phyloP scores from a whole-genome alignment of 2,329 filamentous ascomycete species.

The Aspergillus sp. region DNA sequence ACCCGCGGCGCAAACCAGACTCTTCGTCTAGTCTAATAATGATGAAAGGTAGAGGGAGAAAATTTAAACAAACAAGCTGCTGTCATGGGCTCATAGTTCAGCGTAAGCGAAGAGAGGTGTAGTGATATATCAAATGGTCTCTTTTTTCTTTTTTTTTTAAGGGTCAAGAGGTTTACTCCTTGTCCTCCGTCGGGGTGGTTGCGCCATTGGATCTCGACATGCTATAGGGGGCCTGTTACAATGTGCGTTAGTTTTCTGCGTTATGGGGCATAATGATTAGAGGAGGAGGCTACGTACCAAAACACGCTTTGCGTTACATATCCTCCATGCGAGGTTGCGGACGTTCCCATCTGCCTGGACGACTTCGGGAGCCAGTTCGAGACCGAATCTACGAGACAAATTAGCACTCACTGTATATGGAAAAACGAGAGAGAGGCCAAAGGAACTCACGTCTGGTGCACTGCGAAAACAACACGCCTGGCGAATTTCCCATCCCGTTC shows the following conservation, averaged over 20 bases:
- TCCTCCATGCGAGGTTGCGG: conserved; percentile 82
- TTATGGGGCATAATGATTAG: too few species aligned
- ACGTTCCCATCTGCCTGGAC: conserved; percentile 89
- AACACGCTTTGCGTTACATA: conserved; percentile 92
- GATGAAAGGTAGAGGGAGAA: background rate
- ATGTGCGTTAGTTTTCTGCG: too few species aligned
- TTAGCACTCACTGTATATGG: background rate
- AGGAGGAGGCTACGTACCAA: conserved; percentile 52
- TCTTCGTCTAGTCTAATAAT: too few species aligned
- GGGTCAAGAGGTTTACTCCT: conserved; percentile 11
- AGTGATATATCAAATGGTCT: too few species aligned
- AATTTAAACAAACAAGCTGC: background rate
- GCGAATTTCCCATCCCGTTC: conserved; percentile 85
- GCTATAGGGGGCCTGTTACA: conserved; percentile 57
- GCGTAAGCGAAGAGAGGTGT: background rate
- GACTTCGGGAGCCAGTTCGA: conserved; percentile 88
- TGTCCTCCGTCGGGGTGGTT: conserved; percentile 46
- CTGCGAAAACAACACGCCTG: conserved; percentile 82
- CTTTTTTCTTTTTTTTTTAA: too few species aligned
- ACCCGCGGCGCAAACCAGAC: too few species aligned
- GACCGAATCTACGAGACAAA: conserved; percentile 56
- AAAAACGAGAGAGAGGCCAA: background rate
- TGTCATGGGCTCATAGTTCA: background rate
- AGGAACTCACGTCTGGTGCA: conserved; percentile 70
- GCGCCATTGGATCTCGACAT: conserved; percentile 55